Percentiles rank a stretch among this genome's conserved stretches.
Conservation (phyloP, 768 basidiomycete genomes). For the Podaxis rugospora region DNA sequence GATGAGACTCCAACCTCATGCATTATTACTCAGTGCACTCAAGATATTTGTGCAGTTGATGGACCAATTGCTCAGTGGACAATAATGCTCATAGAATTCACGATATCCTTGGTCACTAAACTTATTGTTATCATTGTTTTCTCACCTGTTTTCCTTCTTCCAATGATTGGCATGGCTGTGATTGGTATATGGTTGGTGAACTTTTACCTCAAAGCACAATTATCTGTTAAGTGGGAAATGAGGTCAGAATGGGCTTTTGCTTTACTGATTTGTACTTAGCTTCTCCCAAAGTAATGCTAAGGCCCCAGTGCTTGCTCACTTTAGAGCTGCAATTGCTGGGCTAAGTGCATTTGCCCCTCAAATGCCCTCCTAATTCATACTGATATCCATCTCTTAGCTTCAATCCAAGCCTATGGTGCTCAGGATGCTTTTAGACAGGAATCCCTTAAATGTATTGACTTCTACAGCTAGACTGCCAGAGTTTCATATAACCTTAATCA, state of each 20-base stretch:
- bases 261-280: conserved; percentile 14
- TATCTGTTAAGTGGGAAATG: conserved; percentile 46
- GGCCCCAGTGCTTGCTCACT: conserved; percentile 41
- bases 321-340: conserved; percentile 45
- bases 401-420: conserved; percentile 66
- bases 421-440: conserved; percentile 45
- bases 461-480: conserved; percentile 39
- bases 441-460: conserved; percentile 50
- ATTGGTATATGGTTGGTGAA: conserved; percentile 41
- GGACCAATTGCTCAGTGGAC: conserved; percentile 26
- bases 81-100: conserved; percentile 22
- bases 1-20: conserved; percentile 44
- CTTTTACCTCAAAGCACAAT: conserved; percentile 41
- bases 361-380: not conserved
- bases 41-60: conserved; percentile 63
- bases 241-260: conserved; percentile 28
- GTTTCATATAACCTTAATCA: conserved; percentile 52
- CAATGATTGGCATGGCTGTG: conserved; percentile 35
- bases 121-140: conserved; percentile 40
- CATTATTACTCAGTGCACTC: conserved; percentile 62
- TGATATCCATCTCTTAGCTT: conserved; percentile 24
- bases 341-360: conserved; percentile 31
- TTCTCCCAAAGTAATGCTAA: conserved; percentile 21
- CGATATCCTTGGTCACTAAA: conserved; percentile 34
- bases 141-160: conserved; percentile 43